A percentile compares a stretch with the other conserved stretches of the same genome.
Evolutionary conservation across 2,329 filamentous ascomycete species (phyloP).

Genomic region (Claviceps humidiphila): DNA sequence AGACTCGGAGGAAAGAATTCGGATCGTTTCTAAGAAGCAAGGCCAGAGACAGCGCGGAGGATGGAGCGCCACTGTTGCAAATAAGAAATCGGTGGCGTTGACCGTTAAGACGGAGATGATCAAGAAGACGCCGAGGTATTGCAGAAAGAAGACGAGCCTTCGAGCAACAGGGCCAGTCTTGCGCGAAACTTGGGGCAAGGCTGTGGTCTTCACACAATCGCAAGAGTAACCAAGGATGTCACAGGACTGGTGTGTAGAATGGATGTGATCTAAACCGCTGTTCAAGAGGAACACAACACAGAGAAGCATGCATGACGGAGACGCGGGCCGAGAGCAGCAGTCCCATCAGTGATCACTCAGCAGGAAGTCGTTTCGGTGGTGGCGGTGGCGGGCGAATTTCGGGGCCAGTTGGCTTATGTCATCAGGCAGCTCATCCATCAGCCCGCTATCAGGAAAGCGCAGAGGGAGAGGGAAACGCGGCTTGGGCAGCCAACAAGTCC

Average conservation of each 20-base stretch:
- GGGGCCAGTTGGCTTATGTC: conserved; percentile 4
- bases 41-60: too few species aligned
- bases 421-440: neutral
- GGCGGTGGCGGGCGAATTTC: conserved; percentile 2
- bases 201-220: neutral
- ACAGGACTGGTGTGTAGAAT: neutral
- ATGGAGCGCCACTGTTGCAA: too few species aligned
- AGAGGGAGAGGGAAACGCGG: neutral
- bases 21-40: neutral
- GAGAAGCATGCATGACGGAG: neutral
- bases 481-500: neutral
- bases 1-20: neutral
- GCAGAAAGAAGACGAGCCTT: neutral
- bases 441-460: neutral
- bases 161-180: neutral
- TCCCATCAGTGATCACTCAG: too few species aligned
- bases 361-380: too few species aligned
- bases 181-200: neutral
- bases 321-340: neutral
- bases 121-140: neutral
- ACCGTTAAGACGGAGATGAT: too few species aligned
- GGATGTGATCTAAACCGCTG: neutral
- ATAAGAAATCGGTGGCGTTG: too few species aligned
- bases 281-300: neutral
- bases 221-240: neutral